Base-by-base conservation (phyloP, 768 basidiomycete species). In the Phanerochaete sordida region DNA sequence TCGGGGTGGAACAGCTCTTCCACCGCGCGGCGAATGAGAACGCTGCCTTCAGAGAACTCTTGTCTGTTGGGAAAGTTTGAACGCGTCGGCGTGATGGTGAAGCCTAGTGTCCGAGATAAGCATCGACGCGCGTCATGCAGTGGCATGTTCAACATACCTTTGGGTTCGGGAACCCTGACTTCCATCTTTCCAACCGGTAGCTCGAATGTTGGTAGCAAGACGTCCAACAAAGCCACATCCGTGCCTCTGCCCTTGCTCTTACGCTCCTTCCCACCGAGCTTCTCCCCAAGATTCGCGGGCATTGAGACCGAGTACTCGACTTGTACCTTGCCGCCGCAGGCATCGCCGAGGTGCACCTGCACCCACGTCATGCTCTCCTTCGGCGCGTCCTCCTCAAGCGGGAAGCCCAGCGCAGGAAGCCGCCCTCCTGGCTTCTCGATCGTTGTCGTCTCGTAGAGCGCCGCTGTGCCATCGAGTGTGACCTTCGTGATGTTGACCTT, bases 131-230 rank as follows among this genome's bases (percentile, higher is more conserved):
- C n/a, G 19, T 2, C 27, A 21, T 3, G 16, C 6, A 2, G 33
- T 16, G 30, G 3, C 16, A 51, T n/a, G n/a, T 6, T 2, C 4
- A 13, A 68, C 82, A 61, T 69, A 88, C 90, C 87, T 63, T 78
- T 66, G 63, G 74, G 70, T 21, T 72, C 69, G 49, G 85, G 83
- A 52, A 92, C 69, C 23, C 76, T 76, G 1, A 90, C 86, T 66
- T 88, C 84, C 59, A 91, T 72, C 68, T 79, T 77, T 47, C 85
- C 85, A 45, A 92, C 75, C 7, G 88, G 83, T n/a, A 91, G 73
- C 3, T 82, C 70, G 66, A 93, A 93, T n/a, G 84, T 82, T 8
- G 91, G 91, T 46, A 93, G 69, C 47, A 88, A 73, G 21, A 91
- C 70, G 62, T 82, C 72, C 19, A 86, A 57, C 39, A 43, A 4